Base-by-base conservation (phyloP, 2,329 filamentous ascomycete genomes). In the Raffaelea arxii region DNA sequence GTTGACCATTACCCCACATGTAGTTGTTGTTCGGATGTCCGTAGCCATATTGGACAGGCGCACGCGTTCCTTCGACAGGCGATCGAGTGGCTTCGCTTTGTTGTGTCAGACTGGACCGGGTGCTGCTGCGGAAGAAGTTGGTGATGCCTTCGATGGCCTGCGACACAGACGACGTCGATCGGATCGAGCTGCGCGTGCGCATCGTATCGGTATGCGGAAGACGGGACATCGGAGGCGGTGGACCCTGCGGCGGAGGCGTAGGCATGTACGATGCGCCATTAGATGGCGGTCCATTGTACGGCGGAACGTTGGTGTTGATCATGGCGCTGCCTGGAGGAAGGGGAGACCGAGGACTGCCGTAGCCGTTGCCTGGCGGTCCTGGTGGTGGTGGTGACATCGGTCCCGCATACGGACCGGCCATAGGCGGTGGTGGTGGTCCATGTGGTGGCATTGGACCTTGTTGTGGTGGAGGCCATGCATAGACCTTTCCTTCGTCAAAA, bases 61-160 rank as follows among this genome's bases (percentile, higher is more conserved):
- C 36, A 16, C 24, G 39, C 3, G 22, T 23, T 44, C 7, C 32
- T 22, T 50, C 50, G 14, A 23, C 21, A 3, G 48, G 46, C 1
- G 37, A 37, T 11, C 24, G 39, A 3, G 22, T 23, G 46, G 35
- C n/a, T 42, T 27, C 3, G 32, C 48, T 30, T 14, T 46, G 25
- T 2, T 48, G 53, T 9, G 47, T 52, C 6, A 49, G 49, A 7
- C 44, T 46, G 11, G 54, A 55, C 18, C 49, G 51, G 14, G 44
- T 49, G 51, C 51, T 54, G 35, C 47, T 49, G 25, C 51, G 52
- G 36, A 47, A 48, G 35, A 58, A 54, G 10, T 51, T 14, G 16
- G 45, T 36, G 32, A 36, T 36, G 16, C 32, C 47, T 16, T 49
- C 49, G 1, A 53, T 25, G 18, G 38, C 44, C 4, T 51, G 49